Base-by-base conservation (phyloP, 2,329 filamentous ascomycete genomes). In the Diaporthe velutina region DNA sequence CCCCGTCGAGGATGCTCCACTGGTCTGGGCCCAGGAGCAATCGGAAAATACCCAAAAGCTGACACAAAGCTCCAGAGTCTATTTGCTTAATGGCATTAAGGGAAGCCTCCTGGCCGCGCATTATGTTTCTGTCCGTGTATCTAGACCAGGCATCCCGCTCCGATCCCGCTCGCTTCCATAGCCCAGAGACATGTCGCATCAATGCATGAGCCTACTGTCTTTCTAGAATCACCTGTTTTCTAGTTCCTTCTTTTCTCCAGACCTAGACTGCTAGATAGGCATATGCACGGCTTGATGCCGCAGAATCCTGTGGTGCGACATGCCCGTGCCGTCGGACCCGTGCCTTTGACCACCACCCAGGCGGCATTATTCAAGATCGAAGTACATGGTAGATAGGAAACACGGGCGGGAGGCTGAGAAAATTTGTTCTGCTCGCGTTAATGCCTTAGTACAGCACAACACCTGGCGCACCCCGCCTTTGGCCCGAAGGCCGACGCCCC, bases 291-390 rank as follows among this genome's bases (percentile, higher is more conserved):
- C 45, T 67, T 67, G 28, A 68, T 68, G 64, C 64, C 64, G 48
- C 64, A 54, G 64, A 28, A 15, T 48, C 17, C 33, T 40, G 48
- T 68, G 33, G 64, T 68, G 64, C 45, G 64, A 68, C 64, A 68
- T 40, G 33, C 64, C 45, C 64, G 64, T 68, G 64, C 64, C 64
- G 64, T 54, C 48, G 64, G 64, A 68, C 22, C 48, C 48, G 64
- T 67, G 64, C 64, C 45, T 35, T 52, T 13, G 45, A 38, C 64
- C 64, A 30, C 64, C 64, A 52, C 45, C 64, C 30, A 22, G 64
- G 45, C 48, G 64, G 64, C 64, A 68, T 54, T 35, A 22, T 67
- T 50, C 61, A 52, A 25, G 52, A 52, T 67, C 22, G 30, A 52
- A 30, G 42, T 8, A n/a, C n/a, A n/a, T n/a, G n/a, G n/a, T n/a